phyloP scores from a whole-genome alignment of 108 stramenopile species.

The Ochromonas danica region DNA sequence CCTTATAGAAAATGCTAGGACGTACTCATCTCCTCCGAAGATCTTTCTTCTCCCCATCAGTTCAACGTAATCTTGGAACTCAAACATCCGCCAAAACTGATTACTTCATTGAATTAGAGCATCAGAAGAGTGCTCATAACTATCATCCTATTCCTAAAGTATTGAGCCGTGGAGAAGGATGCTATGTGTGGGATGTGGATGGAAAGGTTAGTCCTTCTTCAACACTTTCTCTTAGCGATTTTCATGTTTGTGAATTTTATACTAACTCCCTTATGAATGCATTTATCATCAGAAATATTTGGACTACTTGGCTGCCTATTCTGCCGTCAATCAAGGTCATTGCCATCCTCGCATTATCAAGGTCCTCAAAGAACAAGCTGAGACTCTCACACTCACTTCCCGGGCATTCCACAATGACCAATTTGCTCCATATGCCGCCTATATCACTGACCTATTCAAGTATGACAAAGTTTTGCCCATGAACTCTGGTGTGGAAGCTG shows the following conservation, averaged over 20 bases:
- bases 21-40: too few relatives aligned
- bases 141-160: slow-evolving; percentile 96
- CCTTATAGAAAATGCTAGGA: too few relatives aligned
- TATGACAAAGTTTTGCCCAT: slow-evolving; percentile 96
- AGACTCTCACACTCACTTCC: slow-evolving; percentile 86
- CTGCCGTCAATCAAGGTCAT: slow-evolving; percentile 98
- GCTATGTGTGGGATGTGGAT: slow-evolving; percentile 59
- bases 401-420: slow-evolving; percentile 96
- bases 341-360: slow-evolving; percentile 94
- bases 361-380: slow-evolving; percentile 83
- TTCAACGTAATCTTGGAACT: too few relatives aligned
- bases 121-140: slow-evolving; percentile 87
- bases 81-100: neutral
- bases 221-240: too few relatives aligned
- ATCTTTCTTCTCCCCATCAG: too few relatives aligned
- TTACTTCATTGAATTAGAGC: slow-evolving; percentile 66
- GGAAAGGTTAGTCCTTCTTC: slow-evolving; percentile 42
- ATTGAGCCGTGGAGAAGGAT: slow-evolving; percentile 63
- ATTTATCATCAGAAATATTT: slow-evolving; percentile 66
- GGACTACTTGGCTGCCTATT: slow-evolving; percentile 96
- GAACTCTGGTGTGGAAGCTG: slow-evolving; percentile 99
- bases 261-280: neutral
- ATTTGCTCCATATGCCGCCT: slow-evolving; percentile 86
- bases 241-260: neutral
- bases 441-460: slow-evolving; percentile 68